Evolutionary conservation across 208 protist species (phyloP).

Genomic region (Porcisia deanei): DNA sequence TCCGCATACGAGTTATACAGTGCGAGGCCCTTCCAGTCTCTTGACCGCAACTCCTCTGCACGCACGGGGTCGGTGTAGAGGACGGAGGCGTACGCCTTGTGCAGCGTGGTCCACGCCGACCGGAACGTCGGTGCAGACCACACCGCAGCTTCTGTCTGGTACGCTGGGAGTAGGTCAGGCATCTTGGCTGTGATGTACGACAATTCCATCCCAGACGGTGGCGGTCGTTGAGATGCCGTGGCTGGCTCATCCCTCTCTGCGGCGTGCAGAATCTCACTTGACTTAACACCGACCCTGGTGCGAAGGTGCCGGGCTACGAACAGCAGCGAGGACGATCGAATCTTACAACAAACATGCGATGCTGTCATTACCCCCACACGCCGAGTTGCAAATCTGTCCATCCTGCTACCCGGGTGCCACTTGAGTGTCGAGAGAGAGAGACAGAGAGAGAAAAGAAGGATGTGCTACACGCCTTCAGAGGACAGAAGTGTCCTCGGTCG

Average conservation of each 20-base stretch:
- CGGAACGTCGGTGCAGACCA: constrained; percentile 56
- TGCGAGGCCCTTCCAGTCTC: constrained; percentile 65
- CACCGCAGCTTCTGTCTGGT: constrained; percentile 46
- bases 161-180: constrained; percentile 35
- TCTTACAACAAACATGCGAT: neutral
- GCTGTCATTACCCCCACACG: neutral
- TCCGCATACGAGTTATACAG: constrained; percentile 65
- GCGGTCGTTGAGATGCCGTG: constrained; percentile 21
- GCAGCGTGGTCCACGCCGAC: constrained; percentile 56
- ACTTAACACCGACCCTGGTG: constrained; percentile 16
- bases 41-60: constrained; percentile 37
- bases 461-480: neutral
- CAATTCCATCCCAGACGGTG: constrained; percentile 33
- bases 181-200: constrained; percentile 30
- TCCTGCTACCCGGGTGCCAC: neutral
- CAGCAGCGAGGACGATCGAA: neutral
- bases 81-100: constrained; percentile 27
- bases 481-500: neutral
- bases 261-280: constrained; percentile 12
- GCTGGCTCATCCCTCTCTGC: constrained; percentile 27
- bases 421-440: neutral
- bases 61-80: constrained; percentile 31
- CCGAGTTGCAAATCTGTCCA: neutral
- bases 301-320: constrained; percentile 9
- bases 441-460: no score